These are phyloP conservation scores for Picea abies DNA, from an alignment of 83 land plant genomes.

Conservation along the genomic window DNA sequence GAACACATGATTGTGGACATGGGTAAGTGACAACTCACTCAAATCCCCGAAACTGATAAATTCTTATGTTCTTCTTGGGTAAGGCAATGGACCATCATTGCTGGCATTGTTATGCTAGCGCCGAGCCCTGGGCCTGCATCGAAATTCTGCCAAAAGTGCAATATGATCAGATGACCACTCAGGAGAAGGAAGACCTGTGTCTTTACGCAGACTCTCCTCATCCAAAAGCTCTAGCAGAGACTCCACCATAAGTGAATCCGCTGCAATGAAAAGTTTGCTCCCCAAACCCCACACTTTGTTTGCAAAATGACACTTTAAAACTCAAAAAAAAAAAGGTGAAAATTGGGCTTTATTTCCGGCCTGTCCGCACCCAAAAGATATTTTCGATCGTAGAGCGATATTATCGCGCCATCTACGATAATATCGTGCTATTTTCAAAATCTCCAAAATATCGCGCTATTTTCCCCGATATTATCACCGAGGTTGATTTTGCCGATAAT, in stretches of 20 bases:
- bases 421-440: too few relatives aligned
- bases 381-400: too few relatives aligned
- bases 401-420: too few relatives aligned
- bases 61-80: slow-evolving; percentile 2
- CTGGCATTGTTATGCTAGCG: slow-evolving; percentile 32
- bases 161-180: slow-evolving; percentile 99
- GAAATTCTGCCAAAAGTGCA: slow-evolving; percentile 93
- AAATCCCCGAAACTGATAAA: slow-evolving; percentile 5
- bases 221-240: slow-evolving; percentile 92
- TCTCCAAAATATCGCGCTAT: too few relatives aligned
- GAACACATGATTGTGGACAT: slow-evolving; percentile 9
- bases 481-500: too few relatives aligned
- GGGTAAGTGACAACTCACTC: slow-evolving; percentile 13
- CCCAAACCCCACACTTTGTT: too few relatives aligned
- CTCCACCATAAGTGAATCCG: slow-evolving; percentile 85
- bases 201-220: slow-evolving; percentile 93
- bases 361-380: too few relatives aligned
- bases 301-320: too few relatives aligned
- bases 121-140: slow-evolving; percentile 69
- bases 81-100: background rate
- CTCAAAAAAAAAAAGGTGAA: too few relatives aligned
- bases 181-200: slow-evolving; percentile 96
- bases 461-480: too few relatives aligned
- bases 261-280: slow-evolving; percentile 59
- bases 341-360: too few relatives aligned